These are phyloP conservation scores for Penicillium sp. DNA, from an alignment of 2,329 filamentous ascomycete species.

Conservation along the genomic window DNA sequence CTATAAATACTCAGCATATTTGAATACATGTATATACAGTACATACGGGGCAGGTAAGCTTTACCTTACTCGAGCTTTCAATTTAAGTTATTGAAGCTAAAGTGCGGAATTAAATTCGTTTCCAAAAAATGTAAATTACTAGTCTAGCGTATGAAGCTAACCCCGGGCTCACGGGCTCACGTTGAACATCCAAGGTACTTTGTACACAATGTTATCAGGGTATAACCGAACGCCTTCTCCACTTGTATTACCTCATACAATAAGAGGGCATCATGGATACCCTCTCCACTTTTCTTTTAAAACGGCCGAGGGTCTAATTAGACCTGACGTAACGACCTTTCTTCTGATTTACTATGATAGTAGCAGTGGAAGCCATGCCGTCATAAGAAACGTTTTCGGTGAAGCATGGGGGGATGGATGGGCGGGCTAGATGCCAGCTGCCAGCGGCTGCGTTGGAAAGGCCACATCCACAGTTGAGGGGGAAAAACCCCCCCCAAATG, in stretches of 20 bases:
- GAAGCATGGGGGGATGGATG: neutral
- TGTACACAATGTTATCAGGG: neutral
- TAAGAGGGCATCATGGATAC: neutral
- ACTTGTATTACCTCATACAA: neutral
- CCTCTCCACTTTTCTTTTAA: neutral
- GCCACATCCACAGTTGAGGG: neutral
- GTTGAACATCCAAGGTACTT: neutral
- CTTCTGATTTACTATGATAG: neutral
- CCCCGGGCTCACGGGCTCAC: neutral
- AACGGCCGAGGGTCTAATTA: neutral
- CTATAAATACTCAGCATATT: neutral
- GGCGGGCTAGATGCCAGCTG: neutral
- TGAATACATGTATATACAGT: neutral
- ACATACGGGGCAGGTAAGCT: neutral
- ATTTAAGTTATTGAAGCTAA: constrained; percentile 6
- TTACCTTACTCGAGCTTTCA: neutral
- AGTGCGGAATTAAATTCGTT: neutral
- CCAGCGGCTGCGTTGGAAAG: constrained; percentile 1
- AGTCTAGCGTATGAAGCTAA: neutral
- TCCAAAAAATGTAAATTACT: neutral
- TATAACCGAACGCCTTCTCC: neutral
- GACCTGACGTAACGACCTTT: neutral
- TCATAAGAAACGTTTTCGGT: constrained; percentile 6
- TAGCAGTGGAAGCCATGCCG: constrained; percentile 1
- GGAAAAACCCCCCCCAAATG: too few species aligned